Base-by-base conservation (phyloP, 164 flowering plant genomes). In the Magnolia kwangsiensis region DNA sequence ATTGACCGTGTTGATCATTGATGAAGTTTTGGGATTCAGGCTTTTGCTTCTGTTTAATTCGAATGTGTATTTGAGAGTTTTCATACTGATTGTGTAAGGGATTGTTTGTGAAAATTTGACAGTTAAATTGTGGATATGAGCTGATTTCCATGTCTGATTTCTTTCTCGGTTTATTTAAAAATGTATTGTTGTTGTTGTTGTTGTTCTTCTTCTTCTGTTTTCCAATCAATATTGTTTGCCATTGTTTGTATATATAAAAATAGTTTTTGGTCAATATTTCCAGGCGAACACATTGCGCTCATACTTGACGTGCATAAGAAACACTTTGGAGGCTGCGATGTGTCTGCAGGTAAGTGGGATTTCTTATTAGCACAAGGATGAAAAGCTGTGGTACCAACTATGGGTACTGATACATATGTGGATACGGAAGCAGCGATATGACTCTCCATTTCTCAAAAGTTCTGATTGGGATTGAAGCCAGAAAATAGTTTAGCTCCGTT, bases 251-350 rank as follows among this genome's bases (percentile, higher is more conserved):
- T 55, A 9, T 55, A 55, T 55, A 55, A 37, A 37, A 37, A 9
- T 8, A 55, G 13, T 11, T 55, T 16, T 11, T 24, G 19, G 61
- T 71, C 27, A 18, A 31, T 61, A 51, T 76, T 76, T 51, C 29
- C 76, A 89, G 96, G 94, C 92, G 11, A 89, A 76, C 73, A 69
- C 98, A 19, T 76, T 87, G 86, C 74, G 96, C 23, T 75, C 86
- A 73, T 93, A 95, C 73, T 82, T 93, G 84, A 85, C 90, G 31
- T 95, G 98, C 82, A 91, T 95, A 77, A 72, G 97, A 76, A 93
- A 87, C 82, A 95, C 99, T 50, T 89, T 95, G 8, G 98, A 95
- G 71, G 99, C 99, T 31, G 96, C 99, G 9, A 80, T 95, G 97
- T 93, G 99, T 77, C 81, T 95, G 65, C 98, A 95, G 98, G 98